phyloP scores from a whole-genome alignment of 1,284 basidiomycete species.

The Calocybe gambosa region DNA sequence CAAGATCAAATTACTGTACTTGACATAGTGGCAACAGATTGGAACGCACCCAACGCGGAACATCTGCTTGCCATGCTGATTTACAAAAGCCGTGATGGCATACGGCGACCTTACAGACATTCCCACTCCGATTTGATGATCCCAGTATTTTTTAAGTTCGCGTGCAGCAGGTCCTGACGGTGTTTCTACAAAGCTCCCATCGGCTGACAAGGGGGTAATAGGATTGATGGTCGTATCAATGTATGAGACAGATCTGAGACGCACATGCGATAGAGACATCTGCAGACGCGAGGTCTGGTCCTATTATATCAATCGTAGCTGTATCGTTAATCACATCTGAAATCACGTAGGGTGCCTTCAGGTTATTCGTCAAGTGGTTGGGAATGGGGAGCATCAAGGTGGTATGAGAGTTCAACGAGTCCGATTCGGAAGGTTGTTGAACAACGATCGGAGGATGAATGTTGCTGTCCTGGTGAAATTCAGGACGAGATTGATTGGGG shows the following conservation, averaged over 20 bases:
- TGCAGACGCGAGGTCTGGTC: conserved; percentile 41
- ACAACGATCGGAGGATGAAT: conserved; percentile 18
- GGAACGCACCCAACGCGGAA: conserved; percentile 64
- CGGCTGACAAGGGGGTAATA: conserved; percentile 34
- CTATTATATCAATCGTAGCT: conserved; percentile 7
- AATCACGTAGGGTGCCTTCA: conserved; percentile 38
- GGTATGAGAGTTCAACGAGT: conserved; percentile 13
- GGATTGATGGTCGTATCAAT: conserved; percentile 5
- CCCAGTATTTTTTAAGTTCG: conserved; percentile 68
- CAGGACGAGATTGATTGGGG: conserved; percentile 10
- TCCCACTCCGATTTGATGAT: conserved; percentile 59
- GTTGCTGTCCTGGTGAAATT: conserved; percentile 16
- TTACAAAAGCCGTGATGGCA: conserved; percentile 70
- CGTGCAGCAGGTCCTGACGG: conserved; percentile 65
- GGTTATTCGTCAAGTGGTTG: conserved; percentile 24
- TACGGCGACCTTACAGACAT: conserved; percentile 67
- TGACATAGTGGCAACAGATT: background rate
- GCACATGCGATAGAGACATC: conserved; percentile 58
- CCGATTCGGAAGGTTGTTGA: conserved; percentile 14
- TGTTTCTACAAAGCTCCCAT: conserved; percentile 73
- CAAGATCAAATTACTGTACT: conserved; percentile 12
- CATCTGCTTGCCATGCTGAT: conserved; percentile 70
- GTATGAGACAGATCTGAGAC: conserved; percentile 25
- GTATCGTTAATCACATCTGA: conserved; percentile 26
- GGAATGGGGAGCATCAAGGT: conserved; percentile 41